Conservation (phyloP, 2,329 filamentous ascomycete genomes). For the Corynespora cassiicola region DNA sequence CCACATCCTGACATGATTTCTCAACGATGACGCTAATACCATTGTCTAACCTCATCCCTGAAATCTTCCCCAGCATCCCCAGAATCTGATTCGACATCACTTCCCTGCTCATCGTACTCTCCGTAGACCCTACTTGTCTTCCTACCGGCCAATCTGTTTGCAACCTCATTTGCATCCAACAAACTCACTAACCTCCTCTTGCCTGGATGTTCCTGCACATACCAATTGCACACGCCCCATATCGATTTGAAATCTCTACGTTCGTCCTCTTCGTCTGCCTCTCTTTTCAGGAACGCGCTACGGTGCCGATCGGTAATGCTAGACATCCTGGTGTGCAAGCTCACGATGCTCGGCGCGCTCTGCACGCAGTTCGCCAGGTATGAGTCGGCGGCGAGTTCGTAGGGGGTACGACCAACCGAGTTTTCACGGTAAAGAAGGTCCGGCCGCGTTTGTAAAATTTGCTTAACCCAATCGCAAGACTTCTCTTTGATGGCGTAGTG, state of each 20-base stretch:
- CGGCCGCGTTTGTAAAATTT: slow-evolving; percentile 63
- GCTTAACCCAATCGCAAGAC: slow-evolving; percentile 46
- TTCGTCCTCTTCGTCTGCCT: slow-evolving; percentile 3
- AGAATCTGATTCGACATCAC: slow-evolving; percentile 2
- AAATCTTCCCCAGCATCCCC: not conserved
- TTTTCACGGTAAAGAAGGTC: slow-evolving; percentile 74
- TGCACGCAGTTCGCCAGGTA: slow-evolving; percentile 49
- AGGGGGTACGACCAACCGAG: slow-evolving; percentile 75
- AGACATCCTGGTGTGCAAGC: not conserved
- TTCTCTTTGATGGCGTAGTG: slow-evolving; percentile 61
- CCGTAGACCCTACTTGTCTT: slow-evolving; percentile 1
- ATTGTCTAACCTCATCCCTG: slow-evolving; percentile 2
- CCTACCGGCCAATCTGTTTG: slow-evolving; percentile 53
- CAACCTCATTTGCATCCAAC: slow-evolving; percentile 67
- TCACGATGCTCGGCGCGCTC: slow-evolving; percentile 17
- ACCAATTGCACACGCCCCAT: slow-evolving; percentile 46
- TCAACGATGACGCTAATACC: no score
- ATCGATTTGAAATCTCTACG: slow-evolving; percentile 37
- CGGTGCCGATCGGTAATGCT: slow-evolving; percentile 8
- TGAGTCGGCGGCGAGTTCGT: slow-evolving; percentile 68
- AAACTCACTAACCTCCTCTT: slow-evolving; percentile 64
- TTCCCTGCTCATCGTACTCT: not conserved
- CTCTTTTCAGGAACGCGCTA: slow-evolving; percentile 7
- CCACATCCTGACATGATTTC: no score
- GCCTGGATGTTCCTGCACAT: slow-evolving; percentile 27